Evolutionary conservation across 345 rosid genomes (phyloP), one percentile per base, ranked within the genome.

Genomic region (Eucalyptus grandis): DNA sequence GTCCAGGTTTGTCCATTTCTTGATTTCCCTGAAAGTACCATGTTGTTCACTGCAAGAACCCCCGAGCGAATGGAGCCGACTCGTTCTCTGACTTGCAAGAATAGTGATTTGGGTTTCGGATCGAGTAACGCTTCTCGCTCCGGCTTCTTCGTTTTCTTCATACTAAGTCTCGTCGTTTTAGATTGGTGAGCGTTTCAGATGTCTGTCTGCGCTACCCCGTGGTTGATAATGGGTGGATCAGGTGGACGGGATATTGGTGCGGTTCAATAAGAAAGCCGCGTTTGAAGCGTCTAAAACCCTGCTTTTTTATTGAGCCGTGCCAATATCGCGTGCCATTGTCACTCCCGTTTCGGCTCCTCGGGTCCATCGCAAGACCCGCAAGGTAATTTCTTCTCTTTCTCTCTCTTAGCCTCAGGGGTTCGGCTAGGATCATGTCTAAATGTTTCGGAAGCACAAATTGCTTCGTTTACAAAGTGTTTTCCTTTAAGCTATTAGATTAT

Each of bases 261-360:
- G 95, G 96, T 94, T 95, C 96, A 95, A 95, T 94, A 87, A 93
- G 93, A 95, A 94, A 95, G 67, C 91, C 6, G 91, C n/a, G 93
- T 90, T 91, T 92, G 49, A 81, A 83, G 30, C 27, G n/a, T 44
- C 46, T 88, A 77, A 92, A 69, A 92, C 91, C 49, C 93, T 90
- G 92, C 88, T 88, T 95, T 93, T 92, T 94, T 86, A 93, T 93
- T 94, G 96, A 94, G 94, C 96, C 96, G 96, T 89, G 95, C 96
- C 96, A 94, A 94, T 94, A 94, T 94, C 96, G 92, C 95, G 95
- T 91, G 54, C 22, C 65, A 13, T 58, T 11, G 24, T 51, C 62
- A n/a, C 80, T 54, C 22, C 26, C 43, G 77, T 21, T 24, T 82
- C n/a, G 46, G 83, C 65, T 46, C 21, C 87, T 14, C 16, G 12